Evolutionary conservation across 2,329 filamentous ascomycete species (phyloP).

Genomic region (Biscogniauxia mediterranea): DNA sequence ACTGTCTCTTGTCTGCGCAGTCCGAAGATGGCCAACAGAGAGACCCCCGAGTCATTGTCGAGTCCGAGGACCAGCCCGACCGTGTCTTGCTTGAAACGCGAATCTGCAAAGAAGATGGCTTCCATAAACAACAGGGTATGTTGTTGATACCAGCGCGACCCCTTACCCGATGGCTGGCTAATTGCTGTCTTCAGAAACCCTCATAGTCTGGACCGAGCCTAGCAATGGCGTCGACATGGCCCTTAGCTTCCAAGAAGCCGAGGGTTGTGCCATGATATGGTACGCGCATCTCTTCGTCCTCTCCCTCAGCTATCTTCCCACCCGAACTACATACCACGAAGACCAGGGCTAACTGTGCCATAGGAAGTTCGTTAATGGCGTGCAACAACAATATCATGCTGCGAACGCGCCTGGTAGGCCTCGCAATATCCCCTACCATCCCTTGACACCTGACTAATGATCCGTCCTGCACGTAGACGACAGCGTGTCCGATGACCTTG

Average conservation of each 20-base stretch:
- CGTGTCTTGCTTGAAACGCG: slow-evolving; percentile 83
- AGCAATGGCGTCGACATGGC: slow-evolving; percentile 90
- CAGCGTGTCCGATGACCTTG: slow-evolving; percentile 78
- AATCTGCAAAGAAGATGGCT: slow-evolving; percentile 91
- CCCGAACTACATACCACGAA: slow-evolving; percentile 1
- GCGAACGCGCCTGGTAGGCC: slow-evolving; percentile 60
- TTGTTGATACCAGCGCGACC: slow-evolving; percentile 19
- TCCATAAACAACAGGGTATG: slow-evolving; percentile 95
- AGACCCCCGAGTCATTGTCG: slow-evolving; percentile 84
- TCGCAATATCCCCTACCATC: background rate
- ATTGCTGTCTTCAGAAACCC: slow-evolving; percentile 64
- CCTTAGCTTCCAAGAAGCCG: slow-evolving; percentile 94
- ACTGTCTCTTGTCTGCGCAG: slow-evolving; percentile 33
- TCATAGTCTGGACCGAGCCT: slow-evolving; percentile 96
- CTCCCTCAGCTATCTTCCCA: background rate
- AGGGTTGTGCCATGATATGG: slow-evolving; percentile 93
- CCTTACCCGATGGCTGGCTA: background rate
- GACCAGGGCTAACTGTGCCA: slow-evolving; percentile 25
- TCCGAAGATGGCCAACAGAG: slow-evolving; percentile 62
- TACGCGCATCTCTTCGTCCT: slow-evolving; percentile 35
- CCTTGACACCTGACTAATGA: slow-evolving; percentile 29
- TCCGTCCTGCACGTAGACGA: slow-evolving; percentile 60
- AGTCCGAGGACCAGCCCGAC: slow-evolving; percentile 88
- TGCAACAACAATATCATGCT: slow-evolving; percentile 72
- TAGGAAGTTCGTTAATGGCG: slow-evolving; percentile 87